These are phyloP conservation scores for Fusarium chlamydosporum DNA, from an alignment of 2,329 filamentous ascomycete species.

Conservation along the genomic window DNA sequence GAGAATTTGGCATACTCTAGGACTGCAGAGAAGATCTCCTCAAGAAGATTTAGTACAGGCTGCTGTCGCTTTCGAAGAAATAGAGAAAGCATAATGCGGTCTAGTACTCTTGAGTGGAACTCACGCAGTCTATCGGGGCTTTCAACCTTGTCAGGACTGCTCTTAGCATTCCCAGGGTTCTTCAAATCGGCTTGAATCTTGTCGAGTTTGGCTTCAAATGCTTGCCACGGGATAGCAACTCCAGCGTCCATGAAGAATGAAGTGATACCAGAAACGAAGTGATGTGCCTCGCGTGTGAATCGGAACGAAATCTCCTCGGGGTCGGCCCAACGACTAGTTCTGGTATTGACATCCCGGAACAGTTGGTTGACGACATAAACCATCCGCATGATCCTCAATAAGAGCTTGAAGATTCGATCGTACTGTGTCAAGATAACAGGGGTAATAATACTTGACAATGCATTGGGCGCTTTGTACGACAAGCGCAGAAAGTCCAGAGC, in stretches of 20 bases:
- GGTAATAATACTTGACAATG: constrained; percentile 81
- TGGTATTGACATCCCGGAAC: constrained; percentile 68
- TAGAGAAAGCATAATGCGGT: constrained; percentile 80
- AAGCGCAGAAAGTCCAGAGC: constrained; percentile 94
- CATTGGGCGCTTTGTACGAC: constrained; percentile 82
- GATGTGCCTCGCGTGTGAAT: constrained; percentile 82
- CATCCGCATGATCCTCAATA: constrained; percentile 84
- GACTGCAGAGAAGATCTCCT: constrained; percentile 81
- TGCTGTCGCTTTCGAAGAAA: constrained; percentile 82
- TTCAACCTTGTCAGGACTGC: constrained; percentile 50
- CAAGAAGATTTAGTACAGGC: constrained; percentile 78
- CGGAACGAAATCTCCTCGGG: constrained; percentile 62
- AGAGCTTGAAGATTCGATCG: constrained; percentile 84
- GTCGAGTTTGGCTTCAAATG: constrained; percentile 76
- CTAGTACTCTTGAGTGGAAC: constrained; percentile 79
- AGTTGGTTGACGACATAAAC: constrained; percentile 79
- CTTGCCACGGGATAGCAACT: constrained; percentile 79
- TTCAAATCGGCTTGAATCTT: constrained; percentile 71
- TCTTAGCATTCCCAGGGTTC: constrained; percentile 56
- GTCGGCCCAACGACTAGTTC: constrained; percentile 54
- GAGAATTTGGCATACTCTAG: constrained; percentile 75
- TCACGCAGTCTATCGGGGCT: constrained; percentile 77
- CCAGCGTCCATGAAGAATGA: constrained; percentile 86
- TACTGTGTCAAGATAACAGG: constrained; percentile 80
- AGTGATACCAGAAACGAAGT: constrained; percentile 80